Conservation (phyloP, 2,329 filamentous ascomycete genomes). For the Botryosphaeria dothidea region DNA sequence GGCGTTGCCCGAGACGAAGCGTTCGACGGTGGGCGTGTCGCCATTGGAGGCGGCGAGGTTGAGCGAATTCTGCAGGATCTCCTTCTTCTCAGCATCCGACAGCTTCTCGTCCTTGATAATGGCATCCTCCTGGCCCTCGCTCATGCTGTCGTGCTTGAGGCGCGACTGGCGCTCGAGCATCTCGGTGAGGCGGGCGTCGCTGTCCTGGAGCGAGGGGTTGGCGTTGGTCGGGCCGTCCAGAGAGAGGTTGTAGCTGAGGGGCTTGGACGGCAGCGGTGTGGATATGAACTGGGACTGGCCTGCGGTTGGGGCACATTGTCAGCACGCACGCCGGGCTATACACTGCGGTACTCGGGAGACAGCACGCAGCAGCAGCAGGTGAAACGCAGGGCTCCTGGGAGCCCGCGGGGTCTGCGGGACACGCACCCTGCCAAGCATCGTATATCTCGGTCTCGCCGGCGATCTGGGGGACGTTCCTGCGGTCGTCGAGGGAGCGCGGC, state of each 20-base stretch:
- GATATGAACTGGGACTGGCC: constrained; percentile 96
- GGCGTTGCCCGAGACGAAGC: constrained; percentile 72
- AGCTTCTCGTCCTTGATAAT: constrained; percentile 75
- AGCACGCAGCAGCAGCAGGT: background rate
- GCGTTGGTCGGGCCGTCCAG: constrained; percentile 68
- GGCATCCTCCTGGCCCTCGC: constrained; percentile 75
- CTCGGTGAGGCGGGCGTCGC: constrained; percentile 85
- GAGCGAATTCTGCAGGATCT: constrained; percentile 80
- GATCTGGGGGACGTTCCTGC: constrained; percentile 68
- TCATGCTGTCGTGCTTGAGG: constrained; percentile 65
- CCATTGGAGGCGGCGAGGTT: constrained; percentile 98
- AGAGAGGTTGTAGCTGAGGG: constrained; percentile 81
- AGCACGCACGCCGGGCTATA: constrained; percentile 9
- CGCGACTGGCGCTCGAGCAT: constrained; percentile 96
- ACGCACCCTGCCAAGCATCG: constrained; percentile 93
- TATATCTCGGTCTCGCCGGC: constrained; percentile 92
- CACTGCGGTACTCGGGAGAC: background rate
- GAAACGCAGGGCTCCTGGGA: background rate
- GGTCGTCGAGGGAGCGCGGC: constrained; percentile 88
- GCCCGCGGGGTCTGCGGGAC: constrained; percentile 2
- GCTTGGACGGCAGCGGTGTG: constrained; percentile 79
- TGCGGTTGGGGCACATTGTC: constrained; percentile 40
- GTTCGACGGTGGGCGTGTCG: constrained; percentile 77
- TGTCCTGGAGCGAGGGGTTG: constrained; percentile 67
- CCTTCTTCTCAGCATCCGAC: constrained; percentile 73